Evolutionary conservation across 2,329 filamentous ascomycete species (phyloP).

Genomic region (Alternaria rosae): DNA sequence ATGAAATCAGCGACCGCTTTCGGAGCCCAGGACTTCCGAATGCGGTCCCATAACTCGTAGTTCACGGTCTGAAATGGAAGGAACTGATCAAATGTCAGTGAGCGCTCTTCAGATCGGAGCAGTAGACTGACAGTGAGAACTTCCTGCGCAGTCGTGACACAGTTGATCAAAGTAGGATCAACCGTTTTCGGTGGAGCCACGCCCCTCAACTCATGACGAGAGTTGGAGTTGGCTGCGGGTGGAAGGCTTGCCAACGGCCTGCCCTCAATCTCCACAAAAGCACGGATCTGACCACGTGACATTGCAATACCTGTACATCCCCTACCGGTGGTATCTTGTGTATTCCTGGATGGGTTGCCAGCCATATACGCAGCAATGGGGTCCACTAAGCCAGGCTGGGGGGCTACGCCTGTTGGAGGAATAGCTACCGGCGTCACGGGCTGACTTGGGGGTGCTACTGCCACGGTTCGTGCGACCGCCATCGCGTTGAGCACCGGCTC

Average conservation of each 20-base stretch:
- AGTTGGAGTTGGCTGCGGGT: not conserved
- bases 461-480: not conserved
- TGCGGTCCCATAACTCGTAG: not conserved
- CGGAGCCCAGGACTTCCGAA: not conserved
- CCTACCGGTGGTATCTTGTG: not conserved
- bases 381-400: not conserved
- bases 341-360: not conserved
- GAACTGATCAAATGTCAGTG: not conserved
- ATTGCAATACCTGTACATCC: not conserved
- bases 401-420: not conserved
- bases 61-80: not conserved
- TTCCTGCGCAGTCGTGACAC: not conserved
- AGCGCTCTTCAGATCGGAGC: not conserved
- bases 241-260: not conserved
- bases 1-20: not conserved
- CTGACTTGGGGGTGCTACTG: not conserved
- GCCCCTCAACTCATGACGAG: not conserved
- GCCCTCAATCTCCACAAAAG: not conserved
- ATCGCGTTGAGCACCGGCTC: not conserved
- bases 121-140: not conserved
- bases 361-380: not conserved
- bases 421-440: not conserved
- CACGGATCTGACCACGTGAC: constrained; percentile 3
- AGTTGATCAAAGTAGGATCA: not conserved
- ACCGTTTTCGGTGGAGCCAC: not conserved